phyloP scores from a whole-genome alignment of 1,139 yeast species.

The Scheffersomyces insectosa region DNA sequence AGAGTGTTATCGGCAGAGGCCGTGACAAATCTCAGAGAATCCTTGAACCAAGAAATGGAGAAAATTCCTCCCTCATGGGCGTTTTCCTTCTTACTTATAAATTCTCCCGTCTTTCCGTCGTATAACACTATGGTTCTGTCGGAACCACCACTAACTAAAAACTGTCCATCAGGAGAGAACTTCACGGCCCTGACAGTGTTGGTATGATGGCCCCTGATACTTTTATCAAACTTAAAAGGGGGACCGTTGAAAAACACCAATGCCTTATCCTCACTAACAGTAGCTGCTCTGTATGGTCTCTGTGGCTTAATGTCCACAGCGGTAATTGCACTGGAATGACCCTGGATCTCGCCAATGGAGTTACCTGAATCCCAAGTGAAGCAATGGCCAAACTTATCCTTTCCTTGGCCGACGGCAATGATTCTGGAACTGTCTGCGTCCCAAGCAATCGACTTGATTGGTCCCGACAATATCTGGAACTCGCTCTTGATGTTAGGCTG shows the following conservation, averaged over 20 bases:
- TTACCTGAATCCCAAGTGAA: conserved; percentile 94
- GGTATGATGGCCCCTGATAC: conserved; percentile 72
- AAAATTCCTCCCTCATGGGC: conserved; percentile 81
- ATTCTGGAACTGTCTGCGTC: conserved; percentile 84
- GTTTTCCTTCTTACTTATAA: conserved; percentile 50
- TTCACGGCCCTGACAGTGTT: conserved; percentile 80
- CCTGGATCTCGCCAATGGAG: conserved; percentile 92
- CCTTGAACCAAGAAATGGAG: conserved; percentile 69
- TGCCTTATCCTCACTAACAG: conserved; percentile 86
- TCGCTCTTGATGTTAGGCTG: conserved; percentile 76
- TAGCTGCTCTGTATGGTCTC: conserved; percentile 92
- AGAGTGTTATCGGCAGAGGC: conserved; percentile 82
- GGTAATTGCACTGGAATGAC: conserved; percentile 84
- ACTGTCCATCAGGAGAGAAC: conserved; percentile 77
- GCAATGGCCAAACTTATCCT: conserved; percentile 89
- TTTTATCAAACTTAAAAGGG: conserved; percentile 81
- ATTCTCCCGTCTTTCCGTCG: conserved; percentile 88
- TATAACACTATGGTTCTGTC: conserved; percentile 78
- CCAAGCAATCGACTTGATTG: conserved; percentile 86
- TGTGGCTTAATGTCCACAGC: conserved; percentile 85
- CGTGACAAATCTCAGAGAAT: conserved; percentile 61
- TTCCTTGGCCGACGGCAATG: conserved; percentile 95
- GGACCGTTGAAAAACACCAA: conserved; percentile 89
- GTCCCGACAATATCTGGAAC: conserved; percentile 78
- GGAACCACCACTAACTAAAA: conserved; percentile 80